Evolutionary conservation across 2,329 filamentous ascomycete genomes (phyloP), one percentile per base, ranked within the genome.

Genomic region (Penicillium sp.): DNA sequence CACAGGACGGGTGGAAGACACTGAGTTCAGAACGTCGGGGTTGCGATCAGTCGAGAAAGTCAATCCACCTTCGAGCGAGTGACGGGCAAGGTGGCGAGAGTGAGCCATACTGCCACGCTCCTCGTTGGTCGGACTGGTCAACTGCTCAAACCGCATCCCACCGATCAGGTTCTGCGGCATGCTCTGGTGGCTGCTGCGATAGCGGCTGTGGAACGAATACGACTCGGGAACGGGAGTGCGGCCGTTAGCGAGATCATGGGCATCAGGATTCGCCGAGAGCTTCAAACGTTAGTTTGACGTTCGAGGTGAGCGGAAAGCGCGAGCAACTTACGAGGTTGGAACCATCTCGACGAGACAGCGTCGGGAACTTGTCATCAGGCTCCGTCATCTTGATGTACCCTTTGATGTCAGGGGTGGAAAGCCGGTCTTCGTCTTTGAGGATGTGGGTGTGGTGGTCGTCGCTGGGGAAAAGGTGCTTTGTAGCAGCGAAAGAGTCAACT

Each of bases 361-460:
- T 93, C 34, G 93, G 92, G 69, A 97, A 98, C 71, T 88, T 89
- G 74, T 96, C 91, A 70, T 96, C 90, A 52, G 86, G 88, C 64
- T 87, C 86, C 57, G 88, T 87, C 78, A 90, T 85, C 74, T 88
- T 85, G 63, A 91, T 82, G 74, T 88, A 90, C 64, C 84, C 87
- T 71, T 87, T 88, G 66, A 89, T 84, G 60, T 90, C 87, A 49
- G 87, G 84, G 52, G 86, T 88, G 31, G 85, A 82, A 22, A 83
- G 76, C 25, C 81, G 74, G 60, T 82, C 79, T 38, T 80, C 72
- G 42, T 83, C 79, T 57, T 80, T 81, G 57, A 70, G 59, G 10
- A 67, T 57, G 55, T 64, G 67, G 8, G 74, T 67, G 59, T 78
- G 75, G 58, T 92, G 88, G 61, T 92, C 92, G 71, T 93, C 90